Percentiles rank a stretch among this genome's conserved stretches.
These are phyloP conservation scores for Vigna trinervia DNA, from an alignment of 306 rosid genomes.

Conservation along the genomic window DNA sequence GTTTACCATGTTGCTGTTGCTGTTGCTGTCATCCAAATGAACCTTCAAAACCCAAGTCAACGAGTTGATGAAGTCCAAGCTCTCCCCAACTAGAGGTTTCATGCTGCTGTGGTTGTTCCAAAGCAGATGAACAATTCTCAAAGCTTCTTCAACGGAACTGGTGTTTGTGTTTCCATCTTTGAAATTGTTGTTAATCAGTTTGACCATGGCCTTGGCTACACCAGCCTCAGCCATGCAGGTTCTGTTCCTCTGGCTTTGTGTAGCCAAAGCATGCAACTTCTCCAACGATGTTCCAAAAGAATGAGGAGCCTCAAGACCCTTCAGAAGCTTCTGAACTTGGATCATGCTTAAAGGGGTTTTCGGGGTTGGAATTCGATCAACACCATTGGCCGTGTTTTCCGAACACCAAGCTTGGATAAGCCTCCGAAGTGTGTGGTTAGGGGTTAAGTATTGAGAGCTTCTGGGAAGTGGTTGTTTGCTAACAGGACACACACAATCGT, in stretches of 20 bases:
- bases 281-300: slow-evolving; percentile 39
- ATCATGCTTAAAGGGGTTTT: slow-evolving; percentile 46
- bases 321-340: slow-evolving; percentile 52
- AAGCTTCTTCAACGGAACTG: slow-evolving; percentile 51
- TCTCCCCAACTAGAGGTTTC: slow-evolving; percentile 46
- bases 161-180: slow-evolving; percentile 37
- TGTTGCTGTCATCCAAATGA: slow-evolving; percentile 36
- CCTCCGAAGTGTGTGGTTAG: slow-evolving; percentile 75
- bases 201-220: slow-evolving; percentile 54
- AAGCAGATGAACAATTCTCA: slow-evolving; percentile 52
- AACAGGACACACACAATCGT: slow-evolving; percentile 61
- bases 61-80: slow-evolving; percentile 59
- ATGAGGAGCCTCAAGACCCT: slow-evolving; percentile 45
- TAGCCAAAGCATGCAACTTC: slow-evolving; percentile 54
- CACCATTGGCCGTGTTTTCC: slow-evolving; percentile 45
- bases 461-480: slow-evolving; percentile 64
- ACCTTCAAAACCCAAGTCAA: slow-evolving; percentile 65
- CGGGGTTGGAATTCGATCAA: slow-evolving; percentile 52
- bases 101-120: slow-evolving; percentile 46
- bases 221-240: slow-evolving; percentile 66
- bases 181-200: slow-evolving; percentile 48
- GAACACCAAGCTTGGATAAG: slow-evolving; percentile 74
- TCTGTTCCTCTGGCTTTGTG: slow-evolving; percentile 52
- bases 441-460: slow-evolving; percentile 59
- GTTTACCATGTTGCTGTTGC: slow-evolving; percentile 45